Evolutionary conservation across 2,329 filamentous ascomycete genomes (phyloP), one percentile per base, ranked within the genome.

Genomic region (Scopulariopsis brevicaulis): DNA sequence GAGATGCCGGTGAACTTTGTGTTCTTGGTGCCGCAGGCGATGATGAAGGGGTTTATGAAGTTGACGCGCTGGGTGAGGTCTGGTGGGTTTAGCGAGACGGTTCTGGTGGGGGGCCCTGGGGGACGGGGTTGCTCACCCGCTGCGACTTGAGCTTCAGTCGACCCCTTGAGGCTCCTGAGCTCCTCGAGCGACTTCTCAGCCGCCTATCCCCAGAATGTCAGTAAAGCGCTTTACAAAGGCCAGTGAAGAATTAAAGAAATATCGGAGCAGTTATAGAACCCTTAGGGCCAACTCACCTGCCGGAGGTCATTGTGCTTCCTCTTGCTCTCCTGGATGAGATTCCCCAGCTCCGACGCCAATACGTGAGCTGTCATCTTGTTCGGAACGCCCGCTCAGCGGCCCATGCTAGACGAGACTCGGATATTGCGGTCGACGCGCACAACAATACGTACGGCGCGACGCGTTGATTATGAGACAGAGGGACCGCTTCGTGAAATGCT

Each of bases 151-250:
- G 85, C 78, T 72, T 96, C 91, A 43, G 87, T 90, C 48, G 85
- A 85, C 56, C 83, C 79, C 56, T 86, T 81, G 22, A 96, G 76
- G 56, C 80, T 77, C 72, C 89, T 96, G 61, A 99, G 79, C 64
- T 97, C 94, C 63, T 91, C 89, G 24, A 97, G 77, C 15, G 94
- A 95, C 72, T 92, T 95, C 69, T 99, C 94, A 32, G 94, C 91
- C 55, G 94, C 90, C 89, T 93, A 64, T 54, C 43, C 3, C 35
- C 46, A 52, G 55, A 14, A 32, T 24, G 11, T 37, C 11, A 7
- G 6, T 14, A 15, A 6, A n/a, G 15, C 40, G 10, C 40, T 3
- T 12, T 12, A 11, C 18, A n/a, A n/a, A n/a, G 15, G 6, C 7
- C 40, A n/a, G 15, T 2, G 5, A n/a, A 3, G 15, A n/a, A 18